A percentile compares a stretch with the other conserved stretches of the same genome.
These are phyloP conservation scores for Microbotryum lychnidis-dioicae DNA, from an alignment of 1,284 basidiomycete species.

Conservation along the genomic window DNA sequence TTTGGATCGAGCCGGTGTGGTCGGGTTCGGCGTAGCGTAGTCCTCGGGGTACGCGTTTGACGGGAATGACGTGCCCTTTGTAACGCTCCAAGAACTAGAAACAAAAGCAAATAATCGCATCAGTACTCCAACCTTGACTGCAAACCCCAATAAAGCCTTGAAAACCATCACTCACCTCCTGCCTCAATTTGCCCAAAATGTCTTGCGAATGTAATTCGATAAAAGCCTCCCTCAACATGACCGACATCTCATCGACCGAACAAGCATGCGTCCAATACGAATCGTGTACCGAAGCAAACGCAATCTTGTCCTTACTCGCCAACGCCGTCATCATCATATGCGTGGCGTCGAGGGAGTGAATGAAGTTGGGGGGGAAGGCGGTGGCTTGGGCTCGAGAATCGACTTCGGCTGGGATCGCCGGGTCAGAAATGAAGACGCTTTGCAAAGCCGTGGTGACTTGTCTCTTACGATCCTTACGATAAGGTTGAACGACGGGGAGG, in stretches of 20 bases:
- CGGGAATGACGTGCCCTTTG: conserved; percentile 62
- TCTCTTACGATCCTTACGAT: conserved; percentile 73
- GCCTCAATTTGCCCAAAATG: conserved; percentile 53
- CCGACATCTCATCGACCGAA: conserved; percentile 81
- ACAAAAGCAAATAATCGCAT: neutral
- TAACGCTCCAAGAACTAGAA: conserved; percentile 73
- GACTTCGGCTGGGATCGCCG: conserved; percentile 68
- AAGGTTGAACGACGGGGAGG: conserved; percentile 92
- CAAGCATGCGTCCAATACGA: conserved; percentile 98
- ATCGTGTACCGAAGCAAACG: conserved; percentile 95
- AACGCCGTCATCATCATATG: conserved; percentile 99
- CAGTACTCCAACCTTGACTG: neutral
- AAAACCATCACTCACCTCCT: conserved; percentile 40
- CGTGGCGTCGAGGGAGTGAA: conserved; percentile 94
- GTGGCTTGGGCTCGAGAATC: conserved; percentile 81
- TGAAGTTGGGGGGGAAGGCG: conserved; percentile 98
- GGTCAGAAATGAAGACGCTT: conserved; percentile 88
- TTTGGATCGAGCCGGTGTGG: conserved; percentile 38
- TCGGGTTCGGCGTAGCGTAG: conserved; percentile 8
- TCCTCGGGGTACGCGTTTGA: conserved; percentile 42
- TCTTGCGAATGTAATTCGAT: conserved; percentile 83
- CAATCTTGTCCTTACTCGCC: conserved; percentile 65
- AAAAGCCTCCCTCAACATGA: conserved; percentile 84
- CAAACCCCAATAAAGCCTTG: too few relatives aligned
- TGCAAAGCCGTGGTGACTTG: conserved; percentile 77